Conservation (phyloP, 805 yeast genomes). For the Zygoascus biomembranicola region DNA sequence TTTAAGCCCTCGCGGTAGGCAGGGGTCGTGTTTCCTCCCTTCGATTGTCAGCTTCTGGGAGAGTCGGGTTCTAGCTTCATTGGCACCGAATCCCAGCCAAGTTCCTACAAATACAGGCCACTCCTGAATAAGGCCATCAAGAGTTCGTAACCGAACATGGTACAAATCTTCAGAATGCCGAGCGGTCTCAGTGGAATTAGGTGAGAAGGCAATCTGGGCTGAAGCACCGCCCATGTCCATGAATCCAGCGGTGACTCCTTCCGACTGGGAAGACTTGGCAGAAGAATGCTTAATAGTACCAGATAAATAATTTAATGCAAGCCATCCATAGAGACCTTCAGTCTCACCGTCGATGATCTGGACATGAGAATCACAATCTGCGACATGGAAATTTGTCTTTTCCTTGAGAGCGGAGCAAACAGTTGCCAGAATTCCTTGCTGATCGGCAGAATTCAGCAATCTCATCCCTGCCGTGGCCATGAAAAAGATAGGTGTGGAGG, state of each 20-base stretch:
- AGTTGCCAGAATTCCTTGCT: conserved; percentile 43
- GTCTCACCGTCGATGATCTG: conserved; percentile 88
- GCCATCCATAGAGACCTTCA: conserved; percentile 95
- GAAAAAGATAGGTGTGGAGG: conserved; percentile 77
- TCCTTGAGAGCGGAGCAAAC: conserved; percentile 52
- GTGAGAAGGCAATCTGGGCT: conserved; percentile 91
- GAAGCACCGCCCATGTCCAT: conserved; percentile 99
- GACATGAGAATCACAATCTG: conserved; percentile 60
- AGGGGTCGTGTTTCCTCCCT: conserved; percentile 48
- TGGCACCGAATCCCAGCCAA: conserved; percentile 98
- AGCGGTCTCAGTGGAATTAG: conserved; percentile 49
- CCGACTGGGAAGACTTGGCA: conserved; percentile 16
- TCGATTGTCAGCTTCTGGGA: conserved; percentile 26
- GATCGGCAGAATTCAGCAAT: conserved; percentile 48
- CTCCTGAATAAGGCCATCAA: conserved; percentile 60
- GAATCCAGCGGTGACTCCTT: conserved; percentile 70
- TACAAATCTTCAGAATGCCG: conserved; percentile 70
- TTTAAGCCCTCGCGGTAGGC: conserved; percentile 56
- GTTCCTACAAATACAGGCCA: conserved; percentile 92
- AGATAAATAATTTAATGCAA: conserved; percentile 77
- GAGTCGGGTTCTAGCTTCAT: conserved; percentile 77
- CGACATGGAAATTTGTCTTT: conserved; percentile 48
- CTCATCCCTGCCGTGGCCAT: conserved; percentile 98
- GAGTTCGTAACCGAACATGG: conserved; percentile 52
- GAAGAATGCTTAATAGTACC: conserved; percentile 39